Percentiles rank a stretch among this genome's conserved stretches.
Conservation (phyloP, 2,329 filamentous ascomycete genomes). For the Beauveria scarabaeidicola region DNA sequence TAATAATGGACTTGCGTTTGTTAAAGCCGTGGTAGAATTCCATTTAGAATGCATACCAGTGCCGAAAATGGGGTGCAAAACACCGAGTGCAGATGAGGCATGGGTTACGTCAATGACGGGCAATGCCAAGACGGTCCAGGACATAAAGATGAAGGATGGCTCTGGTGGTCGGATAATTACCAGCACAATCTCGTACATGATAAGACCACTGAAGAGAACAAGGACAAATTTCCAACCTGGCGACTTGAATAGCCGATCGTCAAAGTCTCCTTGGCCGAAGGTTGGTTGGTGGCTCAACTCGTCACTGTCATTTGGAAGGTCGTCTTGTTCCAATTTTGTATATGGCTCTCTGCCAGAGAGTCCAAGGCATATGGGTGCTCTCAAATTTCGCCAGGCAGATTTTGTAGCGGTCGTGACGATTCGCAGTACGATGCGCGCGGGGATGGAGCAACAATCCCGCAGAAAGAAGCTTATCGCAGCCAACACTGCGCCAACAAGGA, state of each 20-base stretch:
- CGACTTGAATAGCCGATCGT: not conserved
- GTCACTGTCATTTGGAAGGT: not conserved
- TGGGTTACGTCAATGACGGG: constrained; percentile 27
- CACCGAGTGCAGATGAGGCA: constrained; percentile 22
- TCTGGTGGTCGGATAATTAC: constrained; percentile 22
- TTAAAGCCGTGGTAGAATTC: constrained; percentile 21
- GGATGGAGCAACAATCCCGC: constrained; percentile 17
- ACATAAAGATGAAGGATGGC: constrained; percentile 25
- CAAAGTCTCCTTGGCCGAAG: not conserved
- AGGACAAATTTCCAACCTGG: not conserved
- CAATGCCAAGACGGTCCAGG: constrained; percentile 25
- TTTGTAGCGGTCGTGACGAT: constrained; percentile 15
- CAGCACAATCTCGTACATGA: constrained; percentile 18
- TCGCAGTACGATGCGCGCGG: constrained; percentile 15
- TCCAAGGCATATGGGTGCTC: not conserved
- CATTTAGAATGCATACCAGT: constrained; percentile 20
- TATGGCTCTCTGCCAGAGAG: not conserved
- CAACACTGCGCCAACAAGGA: constrained; percentile 11
- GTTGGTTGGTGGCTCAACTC: not conserved
- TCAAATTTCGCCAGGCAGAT: not conserved
- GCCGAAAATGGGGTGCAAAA: constrained; percentile 18
- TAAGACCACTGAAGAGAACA: constrained; percentile 10
- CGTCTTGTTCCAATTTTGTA: not conserved
- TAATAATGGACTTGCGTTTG: constrained; percentile 12
- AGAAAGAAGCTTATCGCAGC: constrained; percentile 14